Percentiles rank a stretch among this genome's conserved stretches.
Conservation (phyloP, 2,329 filamentous ascomycete genomes). For the Clonostachys solani region DNA sequence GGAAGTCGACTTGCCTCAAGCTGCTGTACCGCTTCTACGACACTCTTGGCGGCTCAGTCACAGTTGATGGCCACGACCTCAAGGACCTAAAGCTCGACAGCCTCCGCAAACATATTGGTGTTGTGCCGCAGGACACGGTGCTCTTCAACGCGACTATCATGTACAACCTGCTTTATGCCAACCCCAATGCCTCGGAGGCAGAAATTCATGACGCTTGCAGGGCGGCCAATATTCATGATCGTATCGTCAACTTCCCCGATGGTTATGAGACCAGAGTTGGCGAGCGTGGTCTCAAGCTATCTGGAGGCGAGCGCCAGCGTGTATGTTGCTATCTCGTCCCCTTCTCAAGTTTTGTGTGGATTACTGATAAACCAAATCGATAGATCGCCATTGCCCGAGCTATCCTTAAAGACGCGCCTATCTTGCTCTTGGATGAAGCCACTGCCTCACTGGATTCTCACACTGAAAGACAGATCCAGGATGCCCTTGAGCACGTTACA, state of each 20-base stretch:
- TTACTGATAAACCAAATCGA: background rate
- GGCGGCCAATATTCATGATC: slow-evolving; percentile 49
- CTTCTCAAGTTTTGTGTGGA: too few relatives aligned
- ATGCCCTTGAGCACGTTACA: slow-evolving; percentile 41
- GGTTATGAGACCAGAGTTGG: slow-evolving; percentile 49
- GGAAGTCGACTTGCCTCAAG: slow-evolving; percentile 43
- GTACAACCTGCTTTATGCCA: slow-evolving; percentile 51
- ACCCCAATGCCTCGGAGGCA: slow-evolving; percentile 38
- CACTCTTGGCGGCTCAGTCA: slow-evolving; percentile 36
- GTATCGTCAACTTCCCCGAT: slow-evolving; percentile 47
- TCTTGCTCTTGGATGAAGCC: slow-evolving; percentile 68
- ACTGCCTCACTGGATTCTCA: slow-evolving; percentile 65
- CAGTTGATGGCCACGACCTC: slow-evolving; percentile 40
- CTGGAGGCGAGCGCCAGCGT: slow-evolving; percentile 57
- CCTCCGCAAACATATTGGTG: slow-evolving; percentile 34
- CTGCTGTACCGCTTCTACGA: slow-evolving; percentile 49
- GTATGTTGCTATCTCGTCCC: slow-evolving; percentile 18
- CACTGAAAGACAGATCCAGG: slow-evolving; percentile 54
- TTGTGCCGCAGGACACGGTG: slow-evolving; percentile 38
- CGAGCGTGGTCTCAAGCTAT: slow-evolving; percentile 47
- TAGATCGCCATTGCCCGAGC: slow-evolving; percentile 57
- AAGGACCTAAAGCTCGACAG: slow-evolving; percentile 32
- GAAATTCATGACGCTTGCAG: slow-evolving; percentile 47
- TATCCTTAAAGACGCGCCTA: slow-evolving; percentile 64
- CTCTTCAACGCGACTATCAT: slow-evolving; percentile 51